phyloP scores from a whole-genome alignment of 805 yeast genomes.

The Tetrapisispora fleetii region DNA sequence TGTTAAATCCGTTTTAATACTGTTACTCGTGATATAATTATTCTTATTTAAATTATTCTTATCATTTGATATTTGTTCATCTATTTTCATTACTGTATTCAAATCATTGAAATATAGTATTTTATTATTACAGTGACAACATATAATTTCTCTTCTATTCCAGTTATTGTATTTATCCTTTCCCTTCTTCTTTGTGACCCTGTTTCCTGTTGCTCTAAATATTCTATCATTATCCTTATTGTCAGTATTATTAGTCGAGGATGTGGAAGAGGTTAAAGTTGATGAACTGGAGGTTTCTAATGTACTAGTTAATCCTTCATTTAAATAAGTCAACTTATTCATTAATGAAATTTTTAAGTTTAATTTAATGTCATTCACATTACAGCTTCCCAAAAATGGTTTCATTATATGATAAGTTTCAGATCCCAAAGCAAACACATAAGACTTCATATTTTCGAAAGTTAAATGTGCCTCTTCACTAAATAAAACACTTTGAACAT shows the following conservation, averaged over 20 bases:
- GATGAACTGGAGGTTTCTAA: background rate
- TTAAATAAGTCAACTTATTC: background rate
- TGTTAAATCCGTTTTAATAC: background rate
- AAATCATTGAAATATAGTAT: background rate
- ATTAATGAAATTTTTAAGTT: background rate
- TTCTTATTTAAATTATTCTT: background rate
- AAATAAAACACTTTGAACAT: conserved; percentile 1
- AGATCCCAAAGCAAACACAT: background rate
- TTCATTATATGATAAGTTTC: conserved; percentile 1
- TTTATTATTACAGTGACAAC: conserved; percentile 1
- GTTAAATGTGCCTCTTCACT: background rate
- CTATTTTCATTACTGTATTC: background rate
- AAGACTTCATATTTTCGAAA: background rate
- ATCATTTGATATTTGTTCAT: background rate
- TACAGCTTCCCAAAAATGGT: background rate
- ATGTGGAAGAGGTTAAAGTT: background rate
- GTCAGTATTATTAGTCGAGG: background rate
- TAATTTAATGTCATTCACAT: background rate
- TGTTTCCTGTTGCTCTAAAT: background rate
- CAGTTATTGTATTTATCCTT: background rate
- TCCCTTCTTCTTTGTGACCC: background rate
- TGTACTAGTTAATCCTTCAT: too few relatives aligned
- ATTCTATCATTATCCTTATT: background rate
- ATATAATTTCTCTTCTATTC: background rate
- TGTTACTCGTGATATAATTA: background rate